A percentile compares a stretch with the other conserved stretches of the same genome.
These are phyloP conservation scores for Rhodamnia argentea DNA, from an alignment of 345 rosid species.

Conservation along the genomic window DNA sequence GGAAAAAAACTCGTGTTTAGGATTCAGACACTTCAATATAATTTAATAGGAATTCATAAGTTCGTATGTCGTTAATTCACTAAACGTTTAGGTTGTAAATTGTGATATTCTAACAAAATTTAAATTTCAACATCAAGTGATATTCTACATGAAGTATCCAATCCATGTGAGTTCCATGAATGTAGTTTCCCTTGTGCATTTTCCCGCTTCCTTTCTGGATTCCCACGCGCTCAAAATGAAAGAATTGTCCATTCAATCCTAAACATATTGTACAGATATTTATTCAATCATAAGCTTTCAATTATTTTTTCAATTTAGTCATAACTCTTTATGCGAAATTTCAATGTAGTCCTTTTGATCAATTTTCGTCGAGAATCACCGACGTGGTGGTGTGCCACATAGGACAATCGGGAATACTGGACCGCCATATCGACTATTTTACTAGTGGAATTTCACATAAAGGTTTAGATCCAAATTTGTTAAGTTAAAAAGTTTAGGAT, in stretches of 20 bases:
- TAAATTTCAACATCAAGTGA: not conserved
- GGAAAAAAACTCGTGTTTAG: not conserved
- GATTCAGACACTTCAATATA: not conserved
- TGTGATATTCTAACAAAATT: not conserved
- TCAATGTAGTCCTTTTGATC: accelerated
- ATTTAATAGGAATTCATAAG: not conserved
- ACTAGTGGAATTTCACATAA: not conserved
- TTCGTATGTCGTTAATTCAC: not conserved
- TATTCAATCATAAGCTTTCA: not conserved
- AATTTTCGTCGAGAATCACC: not conserved
- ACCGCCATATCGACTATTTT: not conserved
- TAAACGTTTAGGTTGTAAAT: not conserved
- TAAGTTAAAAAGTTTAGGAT: not conserved
- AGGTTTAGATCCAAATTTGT: not conserved
- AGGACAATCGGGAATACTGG: not conserved
- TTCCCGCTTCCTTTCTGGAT: not conserved
- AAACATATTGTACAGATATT: not conserved
- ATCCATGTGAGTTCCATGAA: not conserved
- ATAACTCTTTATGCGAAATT: not conserved
- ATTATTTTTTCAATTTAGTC: not conserved
- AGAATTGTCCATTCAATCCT: not conserved
- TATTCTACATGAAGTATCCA: not conserved
- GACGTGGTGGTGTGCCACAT: not conserved
- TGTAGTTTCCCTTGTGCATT: not conserved
- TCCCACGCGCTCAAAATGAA: not conserved